These are phyloP conservation scores for Penicillium crustosum DNA, from an alignment of 2,329 filamentous ascomycete species.

Conservation along the genomic window DNA sequence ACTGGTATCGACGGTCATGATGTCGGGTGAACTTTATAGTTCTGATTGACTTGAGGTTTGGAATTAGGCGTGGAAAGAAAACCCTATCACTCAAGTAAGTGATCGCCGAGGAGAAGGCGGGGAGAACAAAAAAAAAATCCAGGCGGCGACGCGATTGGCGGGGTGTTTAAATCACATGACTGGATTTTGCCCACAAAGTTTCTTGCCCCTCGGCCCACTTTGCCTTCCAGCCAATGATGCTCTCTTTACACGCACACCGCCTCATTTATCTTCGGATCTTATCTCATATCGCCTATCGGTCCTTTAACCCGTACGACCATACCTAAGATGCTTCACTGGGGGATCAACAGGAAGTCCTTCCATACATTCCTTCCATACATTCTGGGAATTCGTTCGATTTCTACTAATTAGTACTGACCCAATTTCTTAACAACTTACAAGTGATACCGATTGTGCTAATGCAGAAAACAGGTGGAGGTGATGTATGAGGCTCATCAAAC, in stretches of 20 bases:
- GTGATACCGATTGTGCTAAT: neutral
- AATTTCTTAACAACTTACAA: too few species aligned
- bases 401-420: neutral
- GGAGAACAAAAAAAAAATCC: conserved; percentile 16
- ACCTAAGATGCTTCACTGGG: neutral
- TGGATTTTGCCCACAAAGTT: neutral
- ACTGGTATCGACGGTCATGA: conserved; percentile 16
- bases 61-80: neutral
- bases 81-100: conserved; percentile 4
- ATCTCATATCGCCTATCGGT: conserved; percentile 7
- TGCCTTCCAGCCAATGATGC: neutral
- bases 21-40: neutral
- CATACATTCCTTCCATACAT: too few species aligned
- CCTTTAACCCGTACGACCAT: too few species aligned
- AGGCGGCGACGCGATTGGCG: conserved; percentile 7
- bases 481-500: too few species aligned
- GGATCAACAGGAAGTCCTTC: neutral
- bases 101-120: conserved; percentile 8
- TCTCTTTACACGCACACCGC: neutral
- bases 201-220: neutral
- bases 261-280: conserved; percentile 12
- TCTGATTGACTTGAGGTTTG: neutral
- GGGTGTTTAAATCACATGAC: neutral
- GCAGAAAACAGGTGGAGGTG: neutral
- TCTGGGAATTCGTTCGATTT: too few species aligned